Conservation (phyloP, 2,329 filamentous ascomycete species). For the Sarocladium kiliense region DNA sequence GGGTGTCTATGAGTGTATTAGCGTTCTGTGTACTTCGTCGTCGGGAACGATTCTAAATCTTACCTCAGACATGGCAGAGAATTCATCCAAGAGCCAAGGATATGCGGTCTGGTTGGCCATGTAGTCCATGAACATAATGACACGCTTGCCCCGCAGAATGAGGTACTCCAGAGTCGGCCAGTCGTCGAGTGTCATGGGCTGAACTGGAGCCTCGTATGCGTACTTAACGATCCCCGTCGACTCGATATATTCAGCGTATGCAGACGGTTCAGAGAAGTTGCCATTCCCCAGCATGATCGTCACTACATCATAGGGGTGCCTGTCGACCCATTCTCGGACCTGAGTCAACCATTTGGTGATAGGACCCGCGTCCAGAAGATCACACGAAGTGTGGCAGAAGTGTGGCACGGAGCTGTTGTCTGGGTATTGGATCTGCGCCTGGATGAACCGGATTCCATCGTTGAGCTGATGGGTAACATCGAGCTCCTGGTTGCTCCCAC, state of each 20-base stretch:
- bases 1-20: constrained; percentile 46
- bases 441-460: constrained; percentile 65
- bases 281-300: constrained; percentile 83
- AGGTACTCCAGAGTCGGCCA: constrained; percentile 81
- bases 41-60: neutral
- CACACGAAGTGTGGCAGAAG: constrained; percentile 82
- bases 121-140: constrained; percentile 82
- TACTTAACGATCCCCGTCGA: constrained; percentile 67
- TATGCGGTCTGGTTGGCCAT: constrained; percentile 70
- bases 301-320: constrained; percentile 80
- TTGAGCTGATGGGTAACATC: constrained; percentile 67
- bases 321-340: constrained; percentile 67
- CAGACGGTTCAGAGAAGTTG: constrained; percentile 59
- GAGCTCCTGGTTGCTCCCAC: constrained; percentile 70
- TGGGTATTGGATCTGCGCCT: constrained; percentile 59
- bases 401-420: constrained; percentile 48
- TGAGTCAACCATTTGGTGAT: constrained; percentile 67
- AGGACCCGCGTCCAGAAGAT: constrained; percentile 74
- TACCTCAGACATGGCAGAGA: constrained; percentile 77
- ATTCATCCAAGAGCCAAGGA: constrained; percentile 84
- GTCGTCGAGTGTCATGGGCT: constrained; percentile 66
- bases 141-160: constrained; percentile 65
- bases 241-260: constrained; percentile 66
- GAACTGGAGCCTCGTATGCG: constrained; percentile 65
- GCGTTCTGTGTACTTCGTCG: neutral